Evolutionary conservation across 768 basidiomycete species (phyloP).

Genomic region (Pulveroboletus ravenelii): DNA sequence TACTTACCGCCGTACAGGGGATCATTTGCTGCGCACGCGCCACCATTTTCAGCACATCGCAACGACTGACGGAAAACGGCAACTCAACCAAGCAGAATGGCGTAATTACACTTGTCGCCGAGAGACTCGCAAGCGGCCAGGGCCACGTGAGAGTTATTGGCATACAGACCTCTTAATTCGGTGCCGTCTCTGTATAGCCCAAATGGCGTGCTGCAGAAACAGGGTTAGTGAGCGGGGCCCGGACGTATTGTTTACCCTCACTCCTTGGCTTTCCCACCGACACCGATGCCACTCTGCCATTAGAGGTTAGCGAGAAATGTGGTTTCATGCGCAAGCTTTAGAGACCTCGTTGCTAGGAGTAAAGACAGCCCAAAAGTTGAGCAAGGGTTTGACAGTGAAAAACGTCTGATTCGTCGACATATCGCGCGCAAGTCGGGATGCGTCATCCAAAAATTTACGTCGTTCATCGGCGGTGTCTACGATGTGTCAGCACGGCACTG

Average conservation of each 20-base stretch:
- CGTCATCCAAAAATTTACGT: slow-evolving; percentile 63
- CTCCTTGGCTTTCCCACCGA: slow-evolving; percentile 66
- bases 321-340: slow-evolving; percentile 19
- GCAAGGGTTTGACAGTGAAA: slow-evolving; percentile 64
- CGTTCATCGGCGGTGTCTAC: slow-evolving; percentile 54
- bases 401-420: slow-evolving; percentile 73
- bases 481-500: background rate
- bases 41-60: slow-evolving; percentile 3
- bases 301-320: slow-evolving; percentile 6
- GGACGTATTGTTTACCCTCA: slow-evolving; percentile 26
- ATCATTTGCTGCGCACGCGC: slow-evolving; percentile 57
- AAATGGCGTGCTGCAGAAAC: slow-evolving; percentile 54
- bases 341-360: slow-evolving; percentile 66
- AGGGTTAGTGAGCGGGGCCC: background rate
- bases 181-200: slow-evolving; percentile 77
- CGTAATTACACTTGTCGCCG: slow-evolving; percentile 65
- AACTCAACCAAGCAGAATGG: slow-evolving; percentile 60
- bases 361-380: slow-evolving; percentile 82
- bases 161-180: slow-evolving; percentile 70
- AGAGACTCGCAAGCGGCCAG: slow-evolving; percentile 63
- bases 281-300: slow-evolving; percentile 61
- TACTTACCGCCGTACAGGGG: slow-evolving; percentile 68
- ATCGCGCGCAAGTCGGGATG: slow-evolving; percentile 60
- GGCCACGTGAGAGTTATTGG: slow-evolving; percentile 61
- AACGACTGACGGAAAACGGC: slow-evolving; percentile 4